Conservation (phyloP, 2,329 filamentous ascomycete genomes). For the Volutella citrinella region DNA sequence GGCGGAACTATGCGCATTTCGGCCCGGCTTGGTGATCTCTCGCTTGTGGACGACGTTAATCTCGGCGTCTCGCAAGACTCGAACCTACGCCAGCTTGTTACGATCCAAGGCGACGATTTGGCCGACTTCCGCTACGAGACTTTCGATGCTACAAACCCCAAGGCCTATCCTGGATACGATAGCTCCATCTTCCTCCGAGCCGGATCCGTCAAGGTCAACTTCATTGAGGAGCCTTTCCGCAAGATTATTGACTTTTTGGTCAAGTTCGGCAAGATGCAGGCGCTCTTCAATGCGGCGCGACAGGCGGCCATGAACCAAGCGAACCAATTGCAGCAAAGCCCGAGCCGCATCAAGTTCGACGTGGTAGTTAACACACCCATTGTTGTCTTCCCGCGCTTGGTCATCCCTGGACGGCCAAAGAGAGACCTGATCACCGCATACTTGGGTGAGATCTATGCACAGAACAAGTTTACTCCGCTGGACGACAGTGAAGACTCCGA, state of each 20-base stretch:
- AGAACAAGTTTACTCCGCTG: constrained; percentile 85
- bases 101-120: constrained; percentile 92
- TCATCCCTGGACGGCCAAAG: constrained; percentile 65
- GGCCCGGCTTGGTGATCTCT: constrained; percentile 82
- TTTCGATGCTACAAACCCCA: constrained; percentile 68
- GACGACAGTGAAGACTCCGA: constrained; percentile 72
- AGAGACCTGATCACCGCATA: constrained; percentile 89
- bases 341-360: constrained; percentile 89
- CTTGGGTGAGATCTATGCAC: constrained; percentile 93
- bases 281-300: constrained; percentile 93
- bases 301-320: constrained; percentile 93
- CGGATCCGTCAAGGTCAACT: constrained; percentile 95
- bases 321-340: constrained; percentile 86
- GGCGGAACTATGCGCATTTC: constrained; percentile 85
- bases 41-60: constrained; percentile 89
- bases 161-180: constrained; percentile 89
- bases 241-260: constrained; percentile 98
- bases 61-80: constrained; percentile 81
- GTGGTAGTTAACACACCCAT: constrained; percentile 93
- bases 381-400: constrained; percentile 82
- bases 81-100: constrained; percentile 79
- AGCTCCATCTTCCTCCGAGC: constrained; percentile 87
- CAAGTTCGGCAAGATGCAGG: constrained; percentile 99
- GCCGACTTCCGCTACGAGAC: constrained; percentile 98
- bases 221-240: constrained; percentile 93